A percentile compares a stretch with the other conserved stretches of the same genome.
These are phyloP conservation scores for Punica granatum DNA, from an alignment of 345 rosid species.

Conservation along the genomic window DNA sequence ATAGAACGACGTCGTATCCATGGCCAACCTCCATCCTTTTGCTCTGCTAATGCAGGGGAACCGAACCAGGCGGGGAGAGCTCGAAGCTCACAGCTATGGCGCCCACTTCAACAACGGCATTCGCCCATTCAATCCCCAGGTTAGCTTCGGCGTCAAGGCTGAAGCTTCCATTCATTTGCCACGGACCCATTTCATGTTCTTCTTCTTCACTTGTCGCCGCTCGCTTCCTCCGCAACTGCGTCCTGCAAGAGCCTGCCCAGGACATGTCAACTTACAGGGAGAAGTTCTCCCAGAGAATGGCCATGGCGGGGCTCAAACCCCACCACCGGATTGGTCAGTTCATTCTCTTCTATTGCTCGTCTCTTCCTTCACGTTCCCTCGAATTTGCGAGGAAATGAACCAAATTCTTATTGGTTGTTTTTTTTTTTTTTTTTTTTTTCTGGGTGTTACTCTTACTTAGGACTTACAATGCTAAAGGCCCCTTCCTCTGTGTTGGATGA, in stretches of 20 bases:
- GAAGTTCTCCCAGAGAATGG: slow-evolving; percentile 62
- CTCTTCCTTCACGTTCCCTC: not conserved
- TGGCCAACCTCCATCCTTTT: too few relatives aligned
- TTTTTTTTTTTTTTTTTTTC: not conserved
- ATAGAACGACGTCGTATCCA: too few relatives aligned
- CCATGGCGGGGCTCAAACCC: slow-evolving; percentile 77
- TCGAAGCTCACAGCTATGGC: slow-evolving; percentile 14
- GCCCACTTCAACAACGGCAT: slow-evolving; percentile 16
- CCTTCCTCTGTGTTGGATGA: too few relatives aligned
- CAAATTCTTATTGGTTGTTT: not conserved
- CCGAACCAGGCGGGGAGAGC: not conserved
- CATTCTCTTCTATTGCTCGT: not conserved
- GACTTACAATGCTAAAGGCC: not conserved
- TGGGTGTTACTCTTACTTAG: not conserved
- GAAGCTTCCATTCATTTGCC: not conserved
- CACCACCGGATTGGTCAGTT: slow-evolving; percentile 75
- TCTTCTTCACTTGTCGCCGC: slow-evolving; percentile 4
- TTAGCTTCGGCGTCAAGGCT: not conserved
- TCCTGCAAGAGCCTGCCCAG: slow-evolving; percentile 19
- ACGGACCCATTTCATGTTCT: not conserved
- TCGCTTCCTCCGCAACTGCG: slow-evolving; percentile 38
- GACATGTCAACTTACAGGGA: slow-evolving; percentile 35
- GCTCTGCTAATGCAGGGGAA: too few relatives aligned
- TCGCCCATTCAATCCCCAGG: slow-evolving; percentile 11
- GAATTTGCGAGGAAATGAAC: too few relatives aligned